Percentiles rank a stretch among this genome's conserved stretches.
Evolutionary conservation across 1,284 basidiomycete species (phyloP).

Genomic region (Hymenochaete sp.): DNA sequence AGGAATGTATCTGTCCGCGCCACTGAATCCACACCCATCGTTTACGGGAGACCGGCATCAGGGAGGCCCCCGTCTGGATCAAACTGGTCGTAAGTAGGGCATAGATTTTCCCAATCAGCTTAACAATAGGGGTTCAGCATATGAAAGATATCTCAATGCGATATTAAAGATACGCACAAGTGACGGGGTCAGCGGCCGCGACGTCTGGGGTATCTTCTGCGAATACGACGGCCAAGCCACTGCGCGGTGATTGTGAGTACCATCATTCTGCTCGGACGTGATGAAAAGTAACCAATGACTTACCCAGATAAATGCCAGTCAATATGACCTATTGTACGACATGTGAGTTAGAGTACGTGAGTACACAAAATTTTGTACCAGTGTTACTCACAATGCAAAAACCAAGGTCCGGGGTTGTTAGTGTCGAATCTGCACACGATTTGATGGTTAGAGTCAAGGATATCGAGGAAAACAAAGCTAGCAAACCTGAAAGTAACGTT

Average conservation of each 20-base stretch:
- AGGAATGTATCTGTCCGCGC: too few relatives aligned
- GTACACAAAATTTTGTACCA: too few relatives aligned
- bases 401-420: conserved; percentile 36
- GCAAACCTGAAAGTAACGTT: conserved; percentile 28
- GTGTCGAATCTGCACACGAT: conserved; percentile 33
- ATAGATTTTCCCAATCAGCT: conserved; percentile 15
- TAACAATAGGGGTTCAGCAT: not conserved
- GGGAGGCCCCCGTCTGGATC: conserved; percentile 12
- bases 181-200: conserved; percentile 5
- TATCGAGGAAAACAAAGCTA: too few relatives aligned
- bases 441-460: too few relatives aligned
- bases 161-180: conserved; percentile 5
- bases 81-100: conserved; percentile 10
- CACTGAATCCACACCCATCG: too few relatives aligned
- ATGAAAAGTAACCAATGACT: conserved; percentile 2
- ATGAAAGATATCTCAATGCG: not conserved
- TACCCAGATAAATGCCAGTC: conserved; percentile 18
- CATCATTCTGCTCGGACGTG: not conserved
- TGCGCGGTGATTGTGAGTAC: not conserved
- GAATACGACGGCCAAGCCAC: conserved; percentile 16
- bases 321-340: too few relatives aligned
- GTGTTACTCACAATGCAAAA: too few relatives aligned
- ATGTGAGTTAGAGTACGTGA: too few relatives aligned
- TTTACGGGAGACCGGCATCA: too few relatives aligned
- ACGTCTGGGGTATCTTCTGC: conserved; percentile 14